These are phyloP conservation scores for Pelagomonas calceolata DNA, from an alignment of 108 stramenopile genomes.

Conservation along the genomic window DNA sequence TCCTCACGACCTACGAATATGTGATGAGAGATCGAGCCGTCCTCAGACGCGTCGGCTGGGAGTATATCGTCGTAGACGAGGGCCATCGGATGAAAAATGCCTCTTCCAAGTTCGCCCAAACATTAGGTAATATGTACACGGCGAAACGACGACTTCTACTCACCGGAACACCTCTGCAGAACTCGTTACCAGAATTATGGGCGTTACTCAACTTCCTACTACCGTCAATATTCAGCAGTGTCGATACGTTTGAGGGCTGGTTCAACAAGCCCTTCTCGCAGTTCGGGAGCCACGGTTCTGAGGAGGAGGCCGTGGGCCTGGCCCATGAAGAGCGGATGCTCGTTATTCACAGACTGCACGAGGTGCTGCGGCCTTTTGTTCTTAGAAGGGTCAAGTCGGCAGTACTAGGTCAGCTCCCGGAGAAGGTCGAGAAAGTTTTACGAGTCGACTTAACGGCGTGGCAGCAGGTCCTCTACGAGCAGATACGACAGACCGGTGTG, in stretches of 20 bases:
- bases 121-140: slow-evolving; percentile 45
- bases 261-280: slow-evolving; percentile 78
- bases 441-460: slow-evolving; percentile 66
- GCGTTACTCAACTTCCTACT: slow-evolving; percentile 76
- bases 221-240: slow-evolving; percentile 64
- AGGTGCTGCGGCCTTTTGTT: slow-evolving; percentile 79
- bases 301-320: slow-evolving; percentile 32
- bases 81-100: slow-evolving; percentile 42
- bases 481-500: slow-evolving; percentile 24
- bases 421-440: slow-evolving; percentile 74
- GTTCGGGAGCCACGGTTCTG: slow-evolving; percentile 15
- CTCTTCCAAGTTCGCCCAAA: slow-evolving; percentile 37
- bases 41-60: slow-evolving; percentile 64
- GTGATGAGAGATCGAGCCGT: slow-evolving; percentile 74
- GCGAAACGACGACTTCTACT: slow-evolving; percentile 47
- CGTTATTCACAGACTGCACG: slow-evolving; percentile 79
- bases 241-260: slow-evolving; percentile 71
- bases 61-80: slow-evolving; percentile 85
- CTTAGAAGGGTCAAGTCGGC: slow-evolving; percentile 79
- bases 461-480: slow-evolving; percentile 76
- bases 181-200: slow-evolving; percentile 79
- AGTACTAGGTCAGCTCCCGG: slow-evolving; percentile 70
- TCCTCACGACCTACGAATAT: slow-evolving; percentile 84
- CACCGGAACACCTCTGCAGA: slow-evolving; percentile 85
- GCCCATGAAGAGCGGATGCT: slow-evolving; percentile 77